These are phyloP conservation scores for Fusarium verrucosum DNA, from an alignment of 2,329 filamentous ascomycete species.

Conservation along the genomic window DNA sequence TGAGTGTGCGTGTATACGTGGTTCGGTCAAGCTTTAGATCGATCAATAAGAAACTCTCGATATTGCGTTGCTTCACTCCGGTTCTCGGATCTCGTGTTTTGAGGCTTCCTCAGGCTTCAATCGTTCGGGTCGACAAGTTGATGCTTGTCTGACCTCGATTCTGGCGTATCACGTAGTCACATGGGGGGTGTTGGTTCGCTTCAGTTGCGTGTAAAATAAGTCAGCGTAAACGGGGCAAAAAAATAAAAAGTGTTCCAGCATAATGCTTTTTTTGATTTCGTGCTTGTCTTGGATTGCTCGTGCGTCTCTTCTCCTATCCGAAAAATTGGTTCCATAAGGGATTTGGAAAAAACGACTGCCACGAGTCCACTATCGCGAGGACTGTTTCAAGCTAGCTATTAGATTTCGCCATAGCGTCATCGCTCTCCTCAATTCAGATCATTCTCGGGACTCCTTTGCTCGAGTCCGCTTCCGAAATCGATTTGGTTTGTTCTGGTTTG, in stretches of 20 bases:
- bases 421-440: constrained; percentile 47
- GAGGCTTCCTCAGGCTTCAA: constrained; percentile 3
- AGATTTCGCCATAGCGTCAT: constrained; percentile 50
- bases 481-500: no score
- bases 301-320: constrained; percentile 37
- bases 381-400: constrained; percentile 51
- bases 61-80: neutral
- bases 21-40: constrained; percentile 11
- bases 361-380: constrained; percentile 46
- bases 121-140: constrained; percentile 3
- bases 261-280: constrained; percentile 48
- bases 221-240: constrained; percentile 17
- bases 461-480: constrained; percentile 44
- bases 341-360: constrained; percentile 36
- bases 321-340: constrained; percentile 41
- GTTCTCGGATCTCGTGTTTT: neutral
- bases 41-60: neutral
- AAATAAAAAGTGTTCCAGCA: constrained; percentile 37
- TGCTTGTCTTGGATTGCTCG: constrained; percentile 47
- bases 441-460: constrained; percentile 32
- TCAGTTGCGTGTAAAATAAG: constrained; percentile 18
- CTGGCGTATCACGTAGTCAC: constrained; percentile 33
- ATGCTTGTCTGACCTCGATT: constrained; percentile 1
- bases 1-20: neutral
- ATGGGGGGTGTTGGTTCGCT: constrained; percentile 8